phyloP scores from a whole-genome alignment of 1,139 yeast species.

The Debaryomycetaceae sp. region DNA sequence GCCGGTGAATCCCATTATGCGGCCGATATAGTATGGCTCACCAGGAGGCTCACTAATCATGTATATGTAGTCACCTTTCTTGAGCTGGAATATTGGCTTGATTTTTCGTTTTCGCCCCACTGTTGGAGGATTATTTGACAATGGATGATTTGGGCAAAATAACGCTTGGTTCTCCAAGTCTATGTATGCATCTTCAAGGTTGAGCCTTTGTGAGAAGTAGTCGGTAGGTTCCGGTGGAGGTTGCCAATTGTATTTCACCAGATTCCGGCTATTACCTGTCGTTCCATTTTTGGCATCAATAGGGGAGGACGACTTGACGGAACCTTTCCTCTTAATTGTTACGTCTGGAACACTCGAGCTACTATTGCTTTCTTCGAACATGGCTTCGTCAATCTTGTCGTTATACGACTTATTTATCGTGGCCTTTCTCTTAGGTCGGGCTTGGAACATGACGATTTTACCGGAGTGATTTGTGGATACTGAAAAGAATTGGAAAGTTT shows the following conservation, averaged over 20 bases:
- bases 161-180: slow-evolving; percentile 29
- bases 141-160: slow-evolving; percentile 31
- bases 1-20: slow-evolving; percentile 71
- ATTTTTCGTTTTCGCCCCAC: slow-evolving; percentile 11
- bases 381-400: slow-evolving; percentile 35
- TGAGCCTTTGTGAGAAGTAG: slow-evolving; percentile 35
- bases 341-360: slow-evolving; percentile 2
- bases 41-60: slow-evolving; percentile 93
- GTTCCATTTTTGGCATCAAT: neutral
- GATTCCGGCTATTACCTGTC: slow-evolving; percentile 2
- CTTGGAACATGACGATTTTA: slow-evolving; percentile 17
- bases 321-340: slow-evolving; percentile 5
- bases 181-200: slow-evolving; percentile 33
- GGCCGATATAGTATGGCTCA: slow-evolving; percentile 88
- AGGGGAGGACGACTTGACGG: slow-evolving; percentile 2
- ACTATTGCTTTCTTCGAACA: slow-evolving; percentile 20
- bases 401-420: slow-evolving; percentile 41
- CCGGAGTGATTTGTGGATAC: neutral
- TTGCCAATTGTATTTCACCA: slow-evolving; percentile 41
- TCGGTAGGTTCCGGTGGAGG: slow-evolving; percentile 27
- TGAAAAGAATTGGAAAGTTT: neutral
- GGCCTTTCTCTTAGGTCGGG: slow-evolving; percentile 45
- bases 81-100: slow-evolving; percentile 21
- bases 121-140: slow-evolving; percentile 6
- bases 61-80: slow-evolving; percentile 68